Percentiles rank a stretch among this genome's conserved stretches.
Conservation (phyloP, 1,139 yeast species). For the Hanseniaspora gamundiae region DNA sequence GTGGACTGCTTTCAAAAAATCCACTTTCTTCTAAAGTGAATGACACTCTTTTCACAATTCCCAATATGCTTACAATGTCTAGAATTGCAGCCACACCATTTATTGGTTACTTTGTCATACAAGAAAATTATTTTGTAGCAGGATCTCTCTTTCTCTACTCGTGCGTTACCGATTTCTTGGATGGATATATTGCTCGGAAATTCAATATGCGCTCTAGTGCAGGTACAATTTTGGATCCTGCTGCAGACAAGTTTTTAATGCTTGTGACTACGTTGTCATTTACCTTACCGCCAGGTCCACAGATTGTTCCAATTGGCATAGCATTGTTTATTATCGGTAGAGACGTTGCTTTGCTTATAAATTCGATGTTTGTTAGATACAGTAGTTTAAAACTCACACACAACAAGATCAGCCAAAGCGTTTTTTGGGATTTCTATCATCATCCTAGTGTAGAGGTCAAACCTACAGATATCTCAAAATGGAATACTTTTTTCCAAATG, state of each 20-base stretch:
- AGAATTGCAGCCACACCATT: conserved; percentile 71
- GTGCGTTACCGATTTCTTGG: conserved; percentile 80
- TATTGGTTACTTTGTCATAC: conserved; percentile 65
- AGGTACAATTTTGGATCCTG: conserved; percentile 88
- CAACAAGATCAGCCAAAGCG: conserved; percentile 35
- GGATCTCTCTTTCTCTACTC: conserved; percentile 68
- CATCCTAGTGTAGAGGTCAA: conserved; percentile 80
- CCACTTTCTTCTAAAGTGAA: conserved; percentile 4
- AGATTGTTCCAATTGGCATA: conserved; percentile 46
- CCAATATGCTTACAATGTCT: conserved; percentile 72
- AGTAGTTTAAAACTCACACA: conserved; percentile 65
- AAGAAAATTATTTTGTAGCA: conserved; percentile 51
- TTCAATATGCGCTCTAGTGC: conserved; percentile 68
- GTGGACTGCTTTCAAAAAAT: neutral
- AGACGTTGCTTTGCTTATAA: conserved; percentile 63
- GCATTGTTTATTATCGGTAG: conserved; percentile 75
- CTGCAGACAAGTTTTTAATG: conserved; percentile 91
- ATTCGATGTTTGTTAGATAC: conserved; percentile 66
- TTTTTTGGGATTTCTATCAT: conserved; percentile 60
- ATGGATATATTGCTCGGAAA: conserved; percentile 79
- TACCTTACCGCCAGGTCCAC: conserved; percentile 45
- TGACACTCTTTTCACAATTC: conserved; percentile 57
- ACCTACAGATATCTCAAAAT: conserved; percentile 80
- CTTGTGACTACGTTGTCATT: conserved; percentile 70
- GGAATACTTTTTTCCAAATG: conserved; percentile 90